These are phyloP conservation scores for Sabuloglossum arenarium DNA, from an alignment of 495 filamentous ascomycete species.

Conservation along the genomic window DNA sequence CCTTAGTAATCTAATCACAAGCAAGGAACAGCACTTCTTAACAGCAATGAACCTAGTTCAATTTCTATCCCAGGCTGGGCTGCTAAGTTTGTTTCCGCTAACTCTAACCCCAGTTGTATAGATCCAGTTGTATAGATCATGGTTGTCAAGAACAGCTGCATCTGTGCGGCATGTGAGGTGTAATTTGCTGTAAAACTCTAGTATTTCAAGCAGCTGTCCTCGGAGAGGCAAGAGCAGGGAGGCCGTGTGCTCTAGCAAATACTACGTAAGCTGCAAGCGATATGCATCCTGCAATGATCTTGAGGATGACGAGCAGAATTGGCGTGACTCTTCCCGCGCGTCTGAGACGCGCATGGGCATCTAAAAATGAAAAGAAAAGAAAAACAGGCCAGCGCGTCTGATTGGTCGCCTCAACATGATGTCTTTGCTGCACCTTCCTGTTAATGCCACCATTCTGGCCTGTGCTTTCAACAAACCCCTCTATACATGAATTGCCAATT, in stretches of 20 bases:
- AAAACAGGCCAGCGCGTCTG: not conserved
- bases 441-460: not conserved
- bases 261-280: not conserved
- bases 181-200: not conserved
- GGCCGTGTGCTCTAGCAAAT: not conserved
- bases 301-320: not conserved
- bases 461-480: not conserved
- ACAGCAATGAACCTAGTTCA: not conserved
- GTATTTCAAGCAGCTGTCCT: conserved; percentile 1
- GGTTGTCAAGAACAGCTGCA: not conserved
- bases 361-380: not conserved
- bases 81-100: not conserved
- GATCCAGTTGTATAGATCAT: not conserved
- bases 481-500: no score
- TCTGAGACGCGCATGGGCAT: not conserved
- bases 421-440: not conserved
- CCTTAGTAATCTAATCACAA: not conserved
- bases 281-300: not conserved
- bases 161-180: not conserved
- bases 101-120: no score
- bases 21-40: not conserved
- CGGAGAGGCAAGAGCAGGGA: not conserved
- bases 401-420: not conserved
- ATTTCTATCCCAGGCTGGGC: not conserved
- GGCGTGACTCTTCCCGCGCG: not conserved